Evolutionary conservation across 768 basidiomycete species (phyloP).

Genomic region (Rhodotorula diobovata): DNA sequence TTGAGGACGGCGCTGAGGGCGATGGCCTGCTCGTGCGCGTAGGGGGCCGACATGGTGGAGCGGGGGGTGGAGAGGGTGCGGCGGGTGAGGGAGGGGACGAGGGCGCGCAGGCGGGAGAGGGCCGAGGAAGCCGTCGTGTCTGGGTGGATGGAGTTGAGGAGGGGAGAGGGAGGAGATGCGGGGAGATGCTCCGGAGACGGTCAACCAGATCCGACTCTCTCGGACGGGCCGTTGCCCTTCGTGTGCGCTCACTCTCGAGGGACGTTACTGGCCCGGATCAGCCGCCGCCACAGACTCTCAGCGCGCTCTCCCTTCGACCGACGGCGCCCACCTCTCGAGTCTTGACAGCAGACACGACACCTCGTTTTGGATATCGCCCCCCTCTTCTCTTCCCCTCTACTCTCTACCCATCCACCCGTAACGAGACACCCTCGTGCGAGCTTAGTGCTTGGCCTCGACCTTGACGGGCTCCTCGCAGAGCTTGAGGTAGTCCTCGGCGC

Average conservation of each 20-base stretch:
- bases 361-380: background rate
- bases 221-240: too few relatives aligned
- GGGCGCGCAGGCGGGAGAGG: background rate
- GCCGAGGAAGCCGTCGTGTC: background rate
- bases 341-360: background rate
- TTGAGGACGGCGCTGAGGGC: slow-evolving; percentile 81
- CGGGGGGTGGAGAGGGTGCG: too few relatives aligned
- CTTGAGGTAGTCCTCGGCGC: slow-evolving; percentile 70
- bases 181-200: too few relatives aligned
- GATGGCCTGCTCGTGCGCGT: slow-evolving; percentile 65
- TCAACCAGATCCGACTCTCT: background rate
- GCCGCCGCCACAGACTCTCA: too few relatives aligned
- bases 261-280: too few relatives aligned
- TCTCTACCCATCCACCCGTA: background rate
- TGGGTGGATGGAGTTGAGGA: background rate
- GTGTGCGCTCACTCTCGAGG: too few relatives aligned
- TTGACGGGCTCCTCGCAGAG: slow-evolving; percentile 78
- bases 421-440: background rate
- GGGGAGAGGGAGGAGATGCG: background rate
- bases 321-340: too few relatives aligned
- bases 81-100: background rate
- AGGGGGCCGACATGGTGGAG: slow-evolving; percentile 9
- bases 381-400: background rate
- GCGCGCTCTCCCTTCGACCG: too few relatives aligned
- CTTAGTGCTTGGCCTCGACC: slow-evolving; percentile 58